These are phyloP conservation scores for Dichomitus squalens DNA, from an alignment of 1,284 basidiomycete species.

Conservation along the genomic window DNA sequence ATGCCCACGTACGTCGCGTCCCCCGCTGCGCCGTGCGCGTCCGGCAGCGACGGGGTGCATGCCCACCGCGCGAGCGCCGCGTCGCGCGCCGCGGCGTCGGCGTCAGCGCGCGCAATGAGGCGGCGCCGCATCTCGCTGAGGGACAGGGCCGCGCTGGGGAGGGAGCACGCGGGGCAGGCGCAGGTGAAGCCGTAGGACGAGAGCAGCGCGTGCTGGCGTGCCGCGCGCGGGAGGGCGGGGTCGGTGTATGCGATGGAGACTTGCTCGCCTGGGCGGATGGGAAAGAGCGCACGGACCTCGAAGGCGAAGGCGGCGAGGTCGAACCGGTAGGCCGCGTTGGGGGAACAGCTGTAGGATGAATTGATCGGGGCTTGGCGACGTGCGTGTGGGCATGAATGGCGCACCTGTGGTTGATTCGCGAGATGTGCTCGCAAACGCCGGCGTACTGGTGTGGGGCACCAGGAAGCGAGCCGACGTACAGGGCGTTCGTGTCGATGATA, in stretches of 20 bases:
- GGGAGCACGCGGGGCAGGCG: slow-evolving; percentile 19
- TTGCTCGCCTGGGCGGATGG: slow-evolving; percentile 18
- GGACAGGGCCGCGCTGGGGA: slow-evolving; percentile 4
- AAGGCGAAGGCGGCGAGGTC: slow-evolving; percentile 18
- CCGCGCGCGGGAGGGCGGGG: slow-evolving; percentile 8
- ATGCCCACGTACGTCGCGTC: slow-evolving; percentile 15
- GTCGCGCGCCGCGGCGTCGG: slow-evolving; percentile 4
- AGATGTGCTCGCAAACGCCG: slow-evolving; percentile 22
- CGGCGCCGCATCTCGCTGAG: slow-evolving; percentile 20
- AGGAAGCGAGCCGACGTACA: slow-evolving; percentile 14
- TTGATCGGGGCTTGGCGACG: neutral
- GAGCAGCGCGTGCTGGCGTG: slow-evolving; percentile 14
- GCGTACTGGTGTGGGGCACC: slow-evolving; percentile 7
- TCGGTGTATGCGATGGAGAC: slow-evolving; percentile 24
- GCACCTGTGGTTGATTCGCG: slow-evolving; percentile 28
- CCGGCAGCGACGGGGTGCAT: neutral
- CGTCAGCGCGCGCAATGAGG: slow-evolving; percentile 16
- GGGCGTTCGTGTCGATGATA: slow-evolving; percentile 26
- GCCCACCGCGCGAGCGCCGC: slow-evolving; percentile 17
- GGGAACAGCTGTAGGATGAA: slow-evolving; percentile 22
- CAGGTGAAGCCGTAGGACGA: slow-evolving; percentile 22
- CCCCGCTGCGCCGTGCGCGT: slow-evolving; percentile 6
- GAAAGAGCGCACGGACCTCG: slow-evolving; percentile 20
- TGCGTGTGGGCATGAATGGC: neutral
- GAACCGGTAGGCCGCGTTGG: slow-evolving; percentile 20